These are phyloP conservation scores for cucumber (Cucumis sativus) DNA, from an alignment of 306 rosid genomes.

Conservation along the genomic window DNA sequence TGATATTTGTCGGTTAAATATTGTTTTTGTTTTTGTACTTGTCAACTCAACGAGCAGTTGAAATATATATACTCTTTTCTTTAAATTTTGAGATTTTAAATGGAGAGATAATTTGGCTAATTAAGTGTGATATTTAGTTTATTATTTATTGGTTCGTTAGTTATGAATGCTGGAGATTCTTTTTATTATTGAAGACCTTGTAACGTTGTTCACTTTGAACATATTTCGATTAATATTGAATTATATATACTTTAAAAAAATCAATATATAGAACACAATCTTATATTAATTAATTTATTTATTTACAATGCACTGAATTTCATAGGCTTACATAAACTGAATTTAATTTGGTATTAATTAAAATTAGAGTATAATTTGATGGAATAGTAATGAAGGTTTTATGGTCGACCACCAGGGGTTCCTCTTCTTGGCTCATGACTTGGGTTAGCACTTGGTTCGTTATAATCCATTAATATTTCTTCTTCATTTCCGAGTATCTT, in stretches of 20 bases:
- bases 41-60: too few species aligned
- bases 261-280: not conserved
- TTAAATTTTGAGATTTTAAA: too few species aligned
- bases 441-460: conserved; percentile 37
- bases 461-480: conserved; percentile 21
- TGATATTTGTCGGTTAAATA: too few species aligned
- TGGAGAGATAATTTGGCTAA: too few species aligned
- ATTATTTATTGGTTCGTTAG: too few species aligned
- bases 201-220: not conserved
- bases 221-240: not conserved
- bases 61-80: too few species aligned
- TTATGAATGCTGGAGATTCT: too few species aligned
- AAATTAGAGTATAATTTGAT: too few species aligned
- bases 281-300: not conserved
- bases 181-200: too few species aligned
- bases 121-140: too few species aligned
- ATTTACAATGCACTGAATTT: not conserved
- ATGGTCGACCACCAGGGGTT: conserved; percentile 11
- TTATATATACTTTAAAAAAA: not conserved
- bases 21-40: too few species aligned
- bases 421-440: conserved; percentile 31
- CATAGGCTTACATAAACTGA: not conserved
- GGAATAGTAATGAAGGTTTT: not conserved
- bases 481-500: conserved; percentile 35
- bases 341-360: not conserved